Conservation (phyloP, 2,329 filamentous ascomycete genomes). For the Penicillium crustosum region DNA sequence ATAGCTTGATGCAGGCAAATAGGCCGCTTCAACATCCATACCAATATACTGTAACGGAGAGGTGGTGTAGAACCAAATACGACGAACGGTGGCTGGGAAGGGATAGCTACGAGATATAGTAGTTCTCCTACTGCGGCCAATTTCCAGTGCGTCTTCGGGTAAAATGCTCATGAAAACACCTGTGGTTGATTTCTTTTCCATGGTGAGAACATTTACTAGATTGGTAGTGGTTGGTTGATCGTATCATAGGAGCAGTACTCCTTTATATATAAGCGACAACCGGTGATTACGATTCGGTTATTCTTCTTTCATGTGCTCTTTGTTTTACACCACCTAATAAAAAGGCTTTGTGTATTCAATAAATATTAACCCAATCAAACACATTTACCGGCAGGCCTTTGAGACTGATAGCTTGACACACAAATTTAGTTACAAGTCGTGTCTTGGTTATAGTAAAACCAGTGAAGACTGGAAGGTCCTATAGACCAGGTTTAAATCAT, state of each 20-base stretch:
- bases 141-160: neutral
- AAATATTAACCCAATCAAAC: neutral
- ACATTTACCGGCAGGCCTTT: neutral
- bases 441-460: neutral
- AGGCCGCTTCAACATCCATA: conserved; percentile 2
- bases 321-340: neutral
- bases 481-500: neutral
- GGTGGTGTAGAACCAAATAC: conserved; percentile 5
- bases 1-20: neutral
- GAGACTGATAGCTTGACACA: neutral
- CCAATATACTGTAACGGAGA: neutral
- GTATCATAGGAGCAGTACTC: too few species aligned
- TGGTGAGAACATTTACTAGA: neutral
- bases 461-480: neutral
- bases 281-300: neutral
- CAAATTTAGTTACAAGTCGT: neutral
- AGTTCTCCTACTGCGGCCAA: neutral
- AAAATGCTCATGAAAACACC: conserved; percentile 3
- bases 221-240: too few species aligned
- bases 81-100: neutral
- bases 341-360: neutral
- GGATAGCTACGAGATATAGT: neutral
- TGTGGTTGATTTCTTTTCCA: neutral
- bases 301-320: neutral
- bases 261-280: neutral